These are phyloP conservation scores for Myxozyma neotropica DNA, from an alignment of 805 yeast species.

Conservation along the genomic window DNA sequence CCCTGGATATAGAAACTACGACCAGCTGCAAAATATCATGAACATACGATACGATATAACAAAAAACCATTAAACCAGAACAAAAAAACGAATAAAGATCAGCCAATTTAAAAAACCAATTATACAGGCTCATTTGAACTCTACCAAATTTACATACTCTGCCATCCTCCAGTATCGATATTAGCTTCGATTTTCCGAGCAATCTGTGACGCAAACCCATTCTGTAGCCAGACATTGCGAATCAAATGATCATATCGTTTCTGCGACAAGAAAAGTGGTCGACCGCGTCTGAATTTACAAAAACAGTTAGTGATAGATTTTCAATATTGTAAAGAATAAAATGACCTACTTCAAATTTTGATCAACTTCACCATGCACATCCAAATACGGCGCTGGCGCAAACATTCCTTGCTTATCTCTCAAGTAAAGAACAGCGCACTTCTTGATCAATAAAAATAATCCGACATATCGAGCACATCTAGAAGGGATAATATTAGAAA, in stretches of 20 bases:
- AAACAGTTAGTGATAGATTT: slow-evolving; percentile 9
- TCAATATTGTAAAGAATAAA: too few relatives aligned
- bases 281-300: slow-evolving; percentile 51
- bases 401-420: slow-evolving; percentile 82
- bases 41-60: not conserved
- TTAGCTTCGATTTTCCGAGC: slow-evolving; percentile 79
- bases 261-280: slow-evolving; percentile 67
- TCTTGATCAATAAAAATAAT: slow-evolving; percentile 70
- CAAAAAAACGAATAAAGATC: not conserved
- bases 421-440: slow-evolving; percentile 62
- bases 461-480: slow-evolving; percentile 63
- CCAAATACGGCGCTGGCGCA: slow-evolving; percentile 78
- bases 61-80: not conserved
- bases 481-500: slow-evolving; percentile 5
- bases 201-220: slow-evolving; percentile 73
- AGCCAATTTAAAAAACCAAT: not conserved
- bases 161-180: slow-evolving; percentile 95
- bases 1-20: too few relatives aligned
- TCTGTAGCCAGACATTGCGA: slow-evolving; percentile 72
- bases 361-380: slow-evolving; percentile 83
- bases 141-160: slow-evolving; percentile 55
- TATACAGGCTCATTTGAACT: not conserved
- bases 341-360: slow-evolving; percentile 59
- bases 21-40: not conserved
- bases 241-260: slow-evolving; percentile 66